Evolutionary conservation across 192 early-diverging fungal species (phyloP).

Genomic region (Mortierella alpina): DNA sequence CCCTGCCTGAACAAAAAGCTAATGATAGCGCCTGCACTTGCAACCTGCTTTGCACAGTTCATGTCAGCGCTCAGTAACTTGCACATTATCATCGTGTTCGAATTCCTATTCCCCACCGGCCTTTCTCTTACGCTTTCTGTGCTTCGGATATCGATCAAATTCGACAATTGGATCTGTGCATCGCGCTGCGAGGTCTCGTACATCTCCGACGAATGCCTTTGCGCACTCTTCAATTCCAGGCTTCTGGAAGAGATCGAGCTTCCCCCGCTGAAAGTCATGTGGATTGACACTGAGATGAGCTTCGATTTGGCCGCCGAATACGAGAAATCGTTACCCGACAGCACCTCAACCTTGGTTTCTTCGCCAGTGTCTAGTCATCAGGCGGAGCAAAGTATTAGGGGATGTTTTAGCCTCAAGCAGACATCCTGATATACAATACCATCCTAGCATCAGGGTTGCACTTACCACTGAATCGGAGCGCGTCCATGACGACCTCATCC

Average conservation of each 20-base stretch:
- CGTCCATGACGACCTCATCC: slow-evolving; percentile 45
- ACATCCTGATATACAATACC: background rate
- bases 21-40: slow-evolving; percentile 59
- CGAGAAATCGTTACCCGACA: slow-evolving; percentile 41
- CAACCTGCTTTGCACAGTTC: slow-evolving; percentile 35
- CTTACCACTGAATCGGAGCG: slow-evolving; percentile 28
- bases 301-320: slow-evolving; percentile 42
- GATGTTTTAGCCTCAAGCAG: background rate
- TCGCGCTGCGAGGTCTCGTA: slow-evolving; percentile 33
- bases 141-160: slow-evolving; percentile 52
- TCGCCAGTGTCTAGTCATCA: background rate
- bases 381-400: background rate
- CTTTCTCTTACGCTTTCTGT: slow-evolving; percentile 38
- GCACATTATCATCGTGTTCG: background rate
- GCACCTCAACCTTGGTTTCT: slow-evolving; percentile 34
- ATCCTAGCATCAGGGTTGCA: background rate
- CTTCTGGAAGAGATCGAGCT: background rate
- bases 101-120: background rate
- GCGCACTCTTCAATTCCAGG: background rate
- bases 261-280: background rate
- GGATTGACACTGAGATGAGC: slow-evolving; percentile 39
- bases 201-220: background rate
- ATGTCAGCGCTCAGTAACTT: background rate
- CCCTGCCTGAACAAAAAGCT: slow-evolving; percentile 49
- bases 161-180: slow-evolving; percentile 41